Conservation (phyloP, 2,329 filamentous ascomycete species). For the Orbilia javanica region DNA sequence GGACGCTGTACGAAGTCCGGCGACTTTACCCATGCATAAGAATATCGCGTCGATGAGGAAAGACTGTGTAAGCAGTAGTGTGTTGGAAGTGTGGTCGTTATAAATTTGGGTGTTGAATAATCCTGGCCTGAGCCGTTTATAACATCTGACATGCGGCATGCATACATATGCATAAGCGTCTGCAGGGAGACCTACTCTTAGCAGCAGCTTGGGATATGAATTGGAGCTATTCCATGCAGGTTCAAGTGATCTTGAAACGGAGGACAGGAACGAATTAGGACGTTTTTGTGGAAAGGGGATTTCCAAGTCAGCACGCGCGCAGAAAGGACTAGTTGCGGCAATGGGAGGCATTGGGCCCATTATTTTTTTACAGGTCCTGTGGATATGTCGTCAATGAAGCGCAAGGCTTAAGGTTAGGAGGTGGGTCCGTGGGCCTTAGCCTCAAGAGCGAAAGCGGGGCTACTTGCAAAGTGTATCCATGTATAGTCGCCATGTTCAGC, state of each 20-base stretch:
- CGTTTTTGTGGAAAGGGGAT: not conserved
- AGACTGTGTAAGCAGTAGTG: conserved; percentile 19
- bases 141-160: conserved; percentile 46
- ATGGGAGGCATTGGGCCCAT: not conserved
- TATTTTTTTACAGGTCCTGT: not conserved
- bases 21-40: not conserved
- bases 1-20: not conserved
- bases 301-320: not conserved
- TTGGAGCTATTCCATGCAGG: not conserved
- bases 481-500: not conserved
- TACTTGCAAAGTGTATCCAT: not conserved
- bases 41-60: not conserved
- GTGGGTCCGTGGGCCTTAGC: not conserved
- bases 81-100: conserved; percentile 36
- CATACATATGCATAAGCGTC: conserved; percentile 39
- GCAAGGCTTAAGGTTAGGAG: not conserved
- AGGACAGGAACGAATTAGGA: not conserved
- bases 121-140: conserved; percentile 27
- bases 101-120: conserved; percentile 51
- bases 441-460: not conserved
- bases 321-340: not conserved
- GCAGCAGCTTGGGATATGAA: conserved; percentile 17
- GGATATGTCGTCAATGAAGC: not conserved
- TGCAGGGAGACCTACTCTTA: conserved; percentile 40
- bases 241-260: conserved; percentile 3